These are phyloP conservation scores for Ottelia alismoides DNA, from an alignment of 106 monocot species.

Conservation along the genomic window DNA sequence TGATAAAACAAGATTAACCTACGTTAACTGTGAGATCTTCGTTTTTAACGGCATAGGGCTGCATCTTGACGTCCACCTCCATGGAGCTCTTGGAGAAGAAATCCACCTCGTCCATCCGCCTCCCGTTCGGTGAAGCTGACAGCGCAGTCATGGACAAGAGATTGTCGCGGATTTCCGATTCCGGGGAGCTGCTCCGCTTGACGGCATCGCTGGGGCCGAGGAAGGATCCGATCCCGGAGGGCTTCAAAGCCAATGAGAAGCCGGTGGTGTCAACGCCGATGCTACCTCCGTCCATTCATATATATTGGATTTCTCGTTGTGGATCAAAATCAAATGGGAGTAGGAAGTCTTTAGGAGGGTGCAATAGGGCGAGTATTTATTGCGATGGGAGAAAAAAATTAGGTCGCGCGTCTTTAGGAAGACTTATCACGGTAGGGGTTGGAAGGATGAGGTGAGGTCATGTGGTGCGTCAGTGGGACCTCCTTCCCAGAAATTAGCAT, in stretches of 20 bases:
- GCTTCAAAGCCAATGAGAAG: background rate
- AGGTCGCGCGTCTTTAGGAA: background rate
- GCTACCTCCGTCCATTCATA: no score
- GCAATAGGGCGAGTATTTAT: conserved; percentile 29
- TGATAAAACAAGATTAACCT: conserved; percentile 6
- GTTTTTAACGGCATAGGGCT: conserved; percentile 22
- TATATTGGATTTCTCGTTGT: no score
- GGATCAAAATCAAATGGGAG: background rate
- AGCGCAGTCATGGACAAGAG: background rate
- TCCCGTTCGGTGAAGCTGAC: background rate
- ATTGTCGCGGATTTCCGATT: conserved; percentile 1
- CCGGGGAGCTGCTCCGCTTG: background rate
- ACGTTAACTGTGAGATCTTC: conserved; percentile 53
- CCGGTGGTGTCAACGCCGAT: no score
- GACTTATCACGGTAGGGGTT: background rate
- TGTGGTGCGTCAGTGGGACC: conserved; percentile 30
- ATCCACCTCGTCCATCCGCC: conserved; percentile 41
- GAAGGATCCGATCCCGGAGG: conserved; percentile 14
- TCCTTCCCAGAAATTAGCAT: no score
- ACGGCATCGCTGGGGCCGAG: background rate
- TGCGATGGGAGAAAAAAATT: background rate
- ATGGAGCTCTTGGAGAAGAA: conserved; percentile 68
- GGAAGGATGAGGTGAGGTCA: conserved; percentile 10
- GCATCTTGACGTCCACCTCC: conserved; percentile 11
- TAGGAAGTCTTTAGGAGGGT: conserved; percentile 32